A percentile compares a stretch with the other conserved stretches of the same genome.
Evolutionary conservation across 2,329 filamentous ascomycete genomes (phyloP).

Genomic region (Nothophaeocryptopus gaeumannii): DNA sequence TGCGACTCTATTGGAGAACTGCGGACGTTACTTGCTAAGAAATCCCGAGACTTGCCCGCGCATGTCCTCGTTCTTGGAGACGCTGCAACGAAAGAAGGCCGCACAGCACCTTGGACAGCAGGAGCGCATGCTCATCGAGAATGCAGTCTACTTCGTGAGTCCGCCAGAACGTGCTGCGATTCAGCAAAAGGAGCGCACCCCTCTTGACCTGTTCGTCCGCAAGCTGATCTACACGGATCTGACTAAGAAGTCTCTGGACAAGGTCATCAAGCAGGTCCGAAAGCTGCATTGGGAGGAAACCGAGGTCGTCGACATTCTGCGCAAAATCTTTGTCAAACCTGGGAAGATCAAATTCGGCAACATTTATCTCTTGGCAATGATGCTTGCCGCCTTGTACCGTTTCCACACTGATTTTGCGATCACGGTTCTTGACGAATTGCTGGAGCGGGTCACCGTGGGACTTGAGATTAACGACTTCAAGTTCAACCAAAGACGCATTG

Average conservation of each 20-base stretch:
- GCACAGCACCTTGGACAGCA: conserved; percentile 93
- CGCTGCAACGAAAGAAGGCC: conserved; percentile 89
- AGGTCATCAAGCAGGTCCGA: conserved; percentile 88
- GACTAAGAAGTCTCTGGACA: conserved; percentile 90
- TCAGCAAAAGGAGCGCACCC: conserved; percentile 91
- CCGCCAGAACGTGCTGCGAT: conserved; percentile 91
- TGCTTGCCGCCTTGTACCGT: conserved; percentile 82
- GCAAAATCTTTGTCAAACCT: conserved; percentile 93
- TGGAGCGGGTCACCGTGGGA: conserved; percentile 83
- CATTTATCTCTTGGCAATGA: conserved; percentile 86
- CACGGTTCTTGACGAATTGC: conserved; percentile 82
- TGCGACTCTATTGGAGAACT: conserved; percentile 92
- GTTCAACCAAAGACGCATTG: conserved; percentile 89
- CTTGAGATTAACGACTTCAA: conserved; percentile 97
- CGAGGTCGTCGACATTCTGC: conserved; percentile 75
- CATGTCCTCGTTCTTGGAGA: conserved; percentile 93
- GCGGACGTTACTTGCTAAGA: conserved; percentile 86
- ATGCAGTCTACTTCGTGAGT: conserved; percentile 96
- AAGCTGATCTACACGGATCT: conserved; percentile 92
- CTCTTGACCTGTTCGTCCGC: conserved; percentile 86
- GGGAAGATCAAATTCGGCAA: conserved; percentile 98
- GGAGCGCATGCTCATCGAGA: conserved; percentile 97
- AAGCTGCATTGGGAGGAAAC: conserved; percentile 96
- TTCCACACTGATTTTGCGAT: conserved; percentile 92
- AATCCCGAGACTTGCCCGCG: conserved; percentile 89